Base-by-base conservation (phyloP, 192 early-diverging fungal species). In the Rhizophlyctis rosea region DNA sequence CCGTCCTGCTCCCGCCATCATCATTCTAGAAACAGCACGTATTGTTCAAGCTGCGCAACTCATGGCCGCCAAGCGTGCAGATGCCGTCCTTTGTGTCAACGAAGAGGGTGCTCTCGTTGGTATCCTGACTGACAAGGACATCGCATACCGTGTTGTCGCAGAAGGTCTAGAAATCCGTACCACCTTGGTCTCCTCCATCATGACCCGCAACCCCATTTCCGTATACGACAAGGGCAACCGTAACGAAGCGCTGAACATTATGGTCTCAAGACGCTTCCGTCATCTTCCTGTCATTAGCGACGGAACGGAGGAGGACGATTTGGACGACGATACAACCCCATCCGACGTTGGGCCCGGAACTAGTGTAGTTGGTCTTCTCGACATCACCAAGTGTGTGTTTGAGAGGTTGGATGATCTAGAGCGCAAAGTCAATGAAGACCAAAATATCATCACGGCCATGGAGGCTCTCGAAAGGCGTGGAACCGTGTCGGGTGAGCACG, bases 111-210 rank as follows among this genome's bases (percentile, higher is more conserved):
- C 90, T 52, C 81, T 99, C 63, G 81, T 82, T 2, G 96, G 96
- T 31, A 99, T 99, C 64, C 90, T 99, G 67, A 99, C 96, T 3
- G 96, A 94, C 62, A 98, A 97, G 79, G 96, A 99, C 76, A 83
- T 99, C 56, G 91, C 94, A 30, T 99, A 91, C 77, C 86, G 95
- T 28, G 95, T 99, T n/a, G 94, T 98, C 11, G 95, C 92, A 30
- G 87, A 83, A 57, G 80, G 78, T 3, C 67, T 79, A 16, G 79
- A 81, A 49, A 50, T 68, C 44, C 64, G 76, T 34, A 71, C 59
- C 14, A 81, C 81, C 25, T 50, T 82, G 23, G 94, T 96, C 49
- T 73, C 87, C 34, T 79, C 91, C 9, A 94, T 96, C 32, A 95
- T 95, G 84, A 99, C 96, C 7, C 84, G 79, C 59, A 77, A 90